phyloP scores from a whole-genome alignment of 2,329 filamentous ascomycete species.

The Aspergillus ibericus region DNA sequence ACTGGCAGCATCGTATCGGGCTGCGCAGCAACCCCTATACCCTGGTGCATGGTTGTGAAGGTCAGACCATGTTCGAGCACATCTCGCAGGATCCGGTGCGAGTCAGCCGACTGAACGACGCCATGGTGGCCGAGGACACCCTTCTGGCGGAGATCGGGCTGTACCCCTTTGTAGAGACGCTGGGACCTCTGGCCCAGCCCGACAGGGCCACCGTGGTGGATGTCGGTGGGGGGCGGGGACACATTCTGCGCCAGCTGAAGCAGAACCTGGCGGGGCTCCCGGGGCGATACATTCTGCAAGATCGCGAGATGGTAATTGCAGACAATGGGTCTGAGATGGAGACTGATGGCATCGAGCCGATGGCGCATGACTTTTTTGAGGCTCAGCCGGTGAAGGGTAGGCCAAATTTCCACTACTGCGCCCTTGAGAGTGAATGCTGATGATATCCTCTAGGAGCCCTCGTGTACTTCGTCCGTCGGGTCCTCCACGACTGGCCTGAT shows the following conservation, averaged over 20 bases:
- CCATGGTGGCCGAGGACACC: slow-evolving; percentile 12
- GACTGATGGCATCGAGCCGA: slow-evolving; percentile 15
- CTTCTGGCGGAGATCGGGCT: slow-evolving; percentile 21
- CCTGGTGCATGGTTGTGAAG: slow-evolving; percentile 16
- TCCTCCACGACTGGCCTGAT: slow-evolving; percentile 33
- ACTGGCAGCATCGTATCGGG: slow-evolving; percentile 16
- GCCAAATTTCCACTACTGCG: not conserved
- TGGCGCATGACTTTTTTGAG: slow-evolving; percentile 24
- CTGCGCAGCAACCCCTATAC: slow-evolving; percentile 21
- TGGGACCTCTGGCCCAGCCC: slow-evolving; percentile 9
- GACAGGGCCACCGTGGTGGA: slow-evolving; percentile 22
- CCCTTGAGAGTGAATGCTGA: no score
- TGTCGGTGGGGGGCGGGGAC: slow-evolving; percentile 22
- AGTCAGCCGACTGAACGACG: slow-evolving; percentile 15
- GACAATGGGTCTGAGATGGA: slow-evolving; percentile 13
- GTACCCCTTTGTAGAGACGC: slow-evolving; percentile 18
- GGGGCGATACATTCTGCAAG: slow-evolving; percentile 26
- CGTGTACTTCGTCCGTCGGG: slow-evolving; percentile 34
- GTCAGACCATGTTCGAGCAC: slow-evolving; percentile 20
- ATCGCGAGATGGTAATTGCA: slow-evolving; percentile 16
- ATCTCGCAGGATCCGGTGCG: slow-evolving; percentile 14
- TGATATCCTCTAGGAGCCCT: slow-evolving; percentile 19
- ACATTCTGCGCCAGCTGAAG: slow-evolving; percentile 18
- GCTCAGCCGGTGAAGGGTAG: slow-evolving; percentile 24
- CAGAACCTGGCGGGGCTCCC: slow-evolving; percentile 9